Base-by-base conservation (phyloP, 2,329 filamentous ascomycete species). In the Paraconiothyrium sp. region DNA sequence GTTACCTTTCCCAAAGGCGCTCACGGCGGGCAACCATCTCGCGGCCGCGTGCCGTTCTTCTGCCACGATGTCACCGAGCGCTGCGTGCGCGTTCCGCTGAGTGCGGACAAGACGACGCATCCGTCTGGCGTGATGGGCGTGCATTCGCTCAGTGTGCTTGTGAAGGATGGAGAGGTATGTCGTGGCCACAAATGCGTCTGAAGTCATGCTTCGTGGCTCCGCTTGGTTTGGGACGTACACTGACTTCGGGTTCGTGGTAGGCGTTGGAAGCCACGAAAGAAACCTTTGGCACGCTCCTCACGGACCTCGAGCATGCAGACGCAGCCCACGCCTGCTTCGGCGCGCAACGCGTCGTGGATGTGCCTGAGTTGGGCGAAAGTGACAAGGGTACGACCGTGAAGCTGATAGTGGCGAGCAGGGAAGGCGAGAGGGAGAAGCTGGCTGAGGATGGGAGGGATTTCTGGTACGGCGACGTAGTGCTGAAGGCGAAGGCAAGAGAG, bases 41-140 rank as follows among this genome's bases (percentile, higher is more conserved):
- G 84, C 0, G 87, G 88, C 0, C 77, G 78, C 14, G 70, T 88
- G 11, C 89, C 89, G 0, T 91, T 91, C 67, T 91, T 74, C 59
- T 77, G 75, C 39, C 82, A 90, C 50, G 89, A 92, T 72, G 76
- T 86, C 13, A 90, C 89, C 1, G 77, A 83, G 2, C 75, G 89
- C 7, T 66, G 77, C n/a, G 71, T 86, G 2, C 77, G 89, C 0
- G 88, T 90, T 2, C 87, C 88, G 7, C 68, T 80, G 3, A 68
- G 76, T 0, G 67, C 56, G 7, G 77, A 66, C 34, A 78, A 74
- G 43, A 79, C 79, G 3, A 75, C 69, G 13, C 89, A 90, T 76
- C 78, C 84, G 0, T 85, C 79, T 7, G 83, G 83, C 0, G 85
- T 81, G 0, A 67, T 81, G 14, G 88, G 88, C 0, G 67, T 79